A percentile compares a stretch with the other conserved stretches of the same genome.
Conservation (phyloP, 352 stramenopile species). For the Thalassiosira gravida region DNA sequence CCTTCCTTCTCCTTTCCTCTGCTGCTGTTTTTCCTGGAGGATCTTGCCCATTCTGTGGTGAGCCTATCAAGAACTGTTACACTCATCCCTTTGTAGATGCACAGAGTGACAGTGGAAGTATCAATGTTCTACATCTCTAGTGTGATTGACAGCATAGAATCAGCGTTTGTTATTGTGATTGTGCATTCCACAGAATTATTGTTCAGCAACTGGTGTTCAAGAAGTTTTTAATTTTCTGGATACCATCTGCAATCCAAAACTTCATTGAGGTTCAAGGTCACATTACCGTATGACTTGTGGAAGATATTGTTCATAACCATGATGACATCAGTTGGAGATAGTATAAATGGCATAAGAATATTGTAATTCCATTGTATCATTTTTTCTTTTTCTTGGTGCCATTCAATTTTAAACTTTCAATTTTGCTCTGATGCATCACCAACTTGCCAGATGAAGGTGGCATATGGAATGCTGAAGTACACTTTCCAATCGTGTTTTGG, state of each 20-base stretch:
- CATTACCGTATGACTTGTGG: not conserved
- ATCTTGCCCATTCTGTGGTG: no score
- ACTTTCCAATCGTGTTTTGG: slow-evolving; percentile 16
- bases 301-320: slow-evolving; percentile 21
- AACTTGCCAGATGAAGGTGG: slow-evolving; percentile 17
- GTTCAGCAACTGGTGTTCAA: no score
- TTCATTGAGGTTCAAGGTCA: slow-evolving; percentile 5
- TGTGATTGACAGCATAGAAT: no score
- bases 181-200: no score
- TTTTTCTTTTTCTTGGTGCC: slow-evolving; percentile 16
- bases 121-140: no score
- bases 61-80: no score
- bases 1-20: no score
- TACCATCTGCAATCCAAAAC: slow-evolving; percentile 16
- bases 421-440: slow-evolving; percentile 30
- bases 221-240: slow-evolving; percentile 9
- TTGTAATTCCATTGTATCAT: slow-evolving; percentile 23
- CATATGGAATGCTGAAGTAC: slow-evolving; percentile 18
- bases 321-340: slow-evolving; percentile 17
- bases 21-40: no score
- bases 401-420: slow-evolving; percentile 19
- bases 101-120: no score
- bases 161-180: no score
- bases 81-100: no score
- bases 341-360: slow-evolving; percentile 1